Evolutionary conservation across 2,329 filamentous ascomycete species (phyloP), one percentile per base, ranked within the genome.

Genomic region (Hysterium pulicare): DNA sequence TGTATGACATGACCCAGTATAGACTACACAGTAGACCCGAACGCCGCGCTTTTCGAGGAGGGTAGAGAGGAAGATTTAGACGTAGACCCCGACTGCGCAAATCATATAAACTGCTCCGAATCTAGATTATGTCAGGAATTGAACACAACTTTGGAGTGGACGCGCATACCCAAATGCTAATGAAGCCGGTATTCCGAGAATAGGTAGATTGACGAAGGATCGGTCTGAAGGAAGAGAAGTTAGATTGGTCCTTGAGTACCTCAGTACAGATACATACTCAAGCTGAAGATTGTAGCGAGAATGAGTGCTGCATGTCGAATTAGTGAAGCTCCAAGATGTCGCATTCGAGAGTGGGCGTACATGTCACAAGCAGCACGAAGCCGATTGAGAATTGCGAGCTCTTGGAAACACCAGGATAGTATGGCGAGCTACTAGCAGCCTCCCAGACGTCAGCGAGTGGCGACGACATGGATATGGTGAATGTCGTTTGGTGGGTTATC

Each of bases 61-160:
- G 47, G 41, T 43, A 24, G 51, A 21, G 51, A 47, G 47, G 54
- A 57, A 54, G 23, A 24, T 40, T 71, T 81, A 98, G 69, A 98
- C 89, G 83, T 98, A 97, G 64, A 98, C 93, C 67, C 93, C 93
- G 66, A 93, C 93, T 47, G 90, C 93, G 72, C 93, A 98, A 72
- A 98, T 97, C 86, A 96, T 95, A 73, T 93, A 96, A 34, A 98
- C 90, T 38, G 91, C 85, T 57, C 93, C 93, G 69, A 95, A 87
- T 38, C 91, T 96, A 62, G n/a, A 30, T 9, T 16, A 16, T n/a
- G 30, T 54, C 23, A 54, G 45, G 33, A 33, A 20, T 33, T 26
- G 36, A 32, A 28, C 24, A 28, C 7, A 28, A 13, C 24, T 45
- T 34, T 33, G n/a, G n/a, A n/a, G n/a, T n/a, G n/a, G n/a, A n/a